Evolutionary conservation across 2,329 filamentous ascomycete species (phyloP).

Genomic region (Pseudocercospora fijiensis): DNA sequence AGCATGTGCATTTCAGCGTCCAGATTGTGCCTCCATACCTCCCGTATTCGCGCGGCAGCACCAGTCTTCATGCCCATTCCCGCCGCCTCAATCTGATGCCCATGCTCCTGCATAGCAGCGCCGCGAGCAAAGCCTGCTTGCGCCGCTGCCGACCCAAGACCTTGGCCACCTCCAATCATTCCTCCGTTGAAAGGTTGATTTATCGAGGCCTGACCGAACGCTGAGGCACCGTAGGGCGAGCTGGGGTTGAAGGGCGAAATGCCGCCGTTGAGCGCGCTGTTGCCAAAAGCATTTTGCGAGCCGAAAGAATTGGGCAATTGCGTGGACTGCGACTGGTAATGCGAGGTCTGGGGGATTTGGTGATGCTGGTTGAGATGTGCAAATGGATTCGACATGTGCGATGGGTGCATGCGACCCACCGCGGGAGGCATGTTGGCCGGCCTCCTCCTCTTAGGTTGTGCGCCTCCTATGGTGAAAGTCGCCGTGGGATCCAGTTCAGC

Average conservation of each 20-base stretch:
- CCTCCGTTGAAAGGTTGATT: constrained; percentile 32
- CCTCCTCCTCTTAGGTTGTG: constrained; percentile 4
- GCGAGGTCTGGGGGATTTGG: constrained; percentile 33
- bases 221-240: constrained; percentile 31
- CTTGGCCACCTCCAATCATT: constrained; percentile 51
- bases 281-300: constrained; percentile 38
- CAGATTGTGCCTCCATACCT: constrained; percentile 93
- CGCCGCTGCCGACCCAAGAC: constrained; percentile 81
- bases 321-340: constrained; percentile 35
- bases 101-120: constrained; percentile 54
- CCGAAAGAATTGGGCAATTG: constrained; percentile 43
- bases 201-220: constrained; percentile 34
- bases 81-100: constrained; percentile 31
- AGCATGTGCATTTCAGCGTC: constrained; percentile 86
- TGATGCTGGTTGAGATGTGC: constrained; percentile 54
- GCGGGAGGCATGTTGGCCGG: constrained; percentile 56
- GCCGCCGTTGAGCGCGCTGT: constrained; percentile 43
- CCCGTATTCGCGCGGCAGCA: constrained; percentile 78
- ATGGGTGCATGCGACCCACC: constrained; percentile 56
- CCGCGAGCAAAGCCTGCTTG: constrained; percentile 83
- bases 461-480: constrained; percentile 6
- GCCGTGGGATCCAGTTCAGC: not conserved
- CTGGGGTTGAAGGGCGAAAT: constrained; percentile 39
- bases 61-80: constrained; percentile 54
- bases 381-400: constrained; percentile 60